These are phyloP conservation scores for Solanum piurae DNA, from an alignment of 257 asterid species.

Conservation along the genomic window DNA sequence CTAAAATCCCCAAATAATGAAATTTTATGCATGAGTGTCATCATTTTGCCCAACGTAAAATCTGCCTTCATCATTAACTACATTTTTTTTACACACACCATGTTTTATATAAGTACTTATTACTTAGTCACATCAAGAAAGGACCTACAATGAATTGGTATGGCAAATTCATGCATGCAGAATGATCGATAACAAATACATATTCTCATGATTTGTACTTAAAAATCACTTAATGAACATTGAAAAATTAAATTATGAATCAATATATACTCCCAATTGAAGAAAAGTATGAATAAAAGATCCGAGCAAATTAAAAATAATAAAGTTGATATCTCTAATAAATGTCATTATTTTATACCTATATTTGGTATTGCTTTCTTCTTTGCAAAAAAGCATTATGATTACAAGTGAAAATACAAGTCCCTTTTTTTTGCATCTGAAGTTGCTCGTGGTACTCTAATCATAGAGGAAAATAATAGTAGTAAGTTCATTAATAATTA, in stretches of 20 bases:
- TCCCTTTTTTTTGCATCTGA: not conserved
- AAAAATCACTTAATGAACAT: not conserved
- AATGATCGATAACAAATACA: not conserved
- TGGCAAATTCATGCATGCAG: not conserved
- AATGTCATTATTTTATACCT: not conserved
- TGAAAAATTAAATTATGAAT: not conserved
- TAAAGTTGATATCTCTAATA: not conserved
- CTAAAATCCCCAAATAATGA: slow-evolving; percentile 8
- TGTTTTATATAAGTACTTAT: not conserved
- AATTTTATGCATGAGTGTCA: slow-evolving; percentile 25
- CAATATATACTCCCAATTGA: not conserved
- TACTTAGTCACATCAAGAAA: not conserved
- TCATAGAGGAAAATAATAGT: not conserved
- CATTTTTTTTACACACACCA: not conserved
- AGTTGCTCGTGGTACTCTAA: not conserved
- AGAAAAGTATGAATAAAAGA: not conserved
- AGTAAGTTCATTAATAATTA: not conserved
- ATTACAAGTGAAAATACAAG: not conserved
- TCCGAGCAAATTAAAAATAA: not conserved
- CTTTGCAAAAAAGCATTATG: not conserved
- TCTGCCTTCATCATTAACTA: not conserved
- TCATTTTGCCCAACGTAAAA: slow-evolving; percentile 14
- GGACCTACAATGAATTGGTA: not conserved
- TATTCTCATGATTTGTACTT: not conserved
- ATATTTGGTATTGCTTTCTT: not conserved